phyloP scores from a whole-genome alignment of 2,329 filamentous ascomycete species.

The Fusarium lyarnte region DNA sequence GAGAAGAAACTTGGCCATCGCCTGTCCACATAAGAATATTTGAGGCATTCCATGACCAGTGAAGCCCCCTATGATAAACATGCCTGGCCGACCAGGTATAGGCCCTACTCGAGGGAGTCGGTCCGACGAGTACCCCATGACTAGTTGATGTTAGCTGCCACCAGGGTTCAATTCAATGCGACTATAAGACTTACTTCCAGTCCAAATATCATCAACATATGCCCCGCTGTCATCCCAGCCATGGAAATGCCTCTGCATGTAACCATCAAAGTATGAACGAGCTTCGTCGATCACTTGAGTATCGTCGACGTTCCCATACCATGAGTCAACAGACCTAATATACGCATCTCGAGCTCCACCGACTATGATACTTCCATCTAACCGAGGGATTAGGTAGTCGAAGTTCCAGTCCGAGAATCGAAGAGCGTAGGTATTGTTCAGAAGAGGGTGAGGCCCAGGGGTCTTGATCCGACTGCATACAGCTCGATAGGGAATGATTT shows the following conservation, averaged over 20 bases:
- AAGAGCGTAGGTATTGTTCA: background rate
- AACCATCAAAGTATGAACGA: accelerated
- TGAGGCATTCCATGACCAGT: background rate
- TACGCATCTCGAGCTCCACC: background rate
- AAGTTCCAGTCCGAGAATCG: background rate
- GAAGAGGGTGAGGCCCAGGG: accelerated
- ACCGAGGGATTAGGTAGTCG: background rate
- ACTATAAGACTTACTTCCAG: background rate
- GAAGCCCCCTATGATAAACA: background rate
- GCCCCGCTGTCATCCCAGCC: background rate
- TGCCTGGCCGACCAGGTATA: background rate
- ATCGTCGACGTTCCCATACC: background rate
- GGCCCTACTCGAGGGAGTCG: background rate
- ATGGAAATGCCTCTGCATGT: background rate
- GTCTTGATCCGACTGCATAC: background rate
- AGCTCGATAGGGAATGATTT: background rate
- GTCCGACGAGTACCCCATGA: background rate
- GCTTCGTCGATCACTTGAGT: background rate
- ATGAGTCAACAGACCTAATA: background rate
- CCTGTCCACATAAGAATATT: background rate
- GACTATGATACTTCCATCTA: background rate
- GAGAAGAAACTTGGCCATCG: background rate
- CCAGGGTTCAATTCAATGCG: no score
- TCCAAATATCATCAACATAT: background rate
- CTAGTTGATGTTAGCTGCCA: background rate